These are phyloP conservation scores for Hypomyces rosellus DNA, from an alignment of 2,329 filamentous ascomycete species.

Conservation along the genomic window DNA sequence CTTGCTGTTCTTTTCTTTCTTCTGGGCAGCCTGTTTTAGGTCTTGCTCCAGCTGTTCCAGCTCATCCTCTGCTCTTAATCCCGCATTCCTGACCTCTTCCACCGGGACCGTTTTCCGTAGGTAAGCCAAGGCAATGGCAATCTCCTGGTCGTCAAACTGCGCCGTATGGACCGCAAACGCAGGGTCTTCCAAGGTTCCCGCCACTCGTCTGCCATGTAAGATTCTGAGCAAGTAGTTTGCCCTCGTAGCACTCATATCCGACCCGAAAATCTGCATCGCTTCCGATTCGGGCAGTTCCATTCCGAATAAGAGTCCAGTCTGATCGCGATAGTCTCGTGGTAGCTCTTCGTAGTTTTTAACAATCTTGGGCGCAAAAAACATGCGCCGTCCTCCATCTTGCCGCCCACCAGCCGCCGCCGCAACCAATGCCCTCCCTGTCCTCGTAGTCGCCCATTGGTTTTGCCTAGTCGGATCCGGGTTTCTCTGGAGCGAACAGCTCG, in stretches of 20 bases:
- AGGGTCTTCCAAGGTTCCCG: slow-evolving; percentile 57
- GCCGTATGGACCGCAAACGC: slow-evolving; percentile 42
- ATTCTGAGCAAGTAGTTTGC: slow-evolving; percentile 53
- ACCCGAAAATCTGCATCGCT: slow-evolving; percentile 44
- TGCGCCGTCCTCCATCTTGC: slow-evolving; percentile 21
- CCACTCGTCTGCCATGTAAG: slow-evolving; percentile 57
- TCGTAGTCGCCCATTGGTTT: slow-evolving; percentile 3
- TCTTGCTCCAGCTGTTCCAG: slow-evolving; percentile 45
- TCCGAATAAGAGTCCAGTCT: slow-evolving; percentile 46
- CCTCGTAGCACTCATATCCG: slow-evolving; percentile 33
- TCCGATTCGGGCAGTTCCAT: slow-evolving; percentile 44
- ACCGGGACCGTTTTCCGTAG: slow-evolving; percentile 49
- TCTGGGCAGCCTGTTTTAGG: slow-evolving; percentile 19
- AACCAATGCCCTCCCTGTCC: background rate
- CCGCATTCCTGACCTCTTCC: slow-evolving; percentile 55
- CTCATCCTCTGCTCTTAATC: slow-evolving; percentile 57
- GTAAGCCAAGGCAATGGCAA: slow-evolving; percentile 45
- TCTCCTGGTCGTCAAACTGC: slow-evolving; percentile 35
- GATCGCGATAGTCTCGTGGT: slow-evolving; percentile 51
- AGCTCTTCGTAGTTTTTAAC: slow-evolving; percentile 52
- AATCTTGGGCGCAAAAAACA: slow-evolving; percentile 30
- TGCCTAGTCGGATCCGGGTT: background rate
- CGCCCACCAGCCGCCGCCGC: background rate
- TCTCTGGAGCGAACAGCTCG: slow-evolving; percentile 3
- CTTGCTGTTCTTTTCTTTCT: slow-evolving; percentile 16